Percentiles rank a stretch among this genome's conserved stretches.
Conservation (phyloP, 1,284 basidiomycete species). For the Hemileccinum hortonii region DNA sequence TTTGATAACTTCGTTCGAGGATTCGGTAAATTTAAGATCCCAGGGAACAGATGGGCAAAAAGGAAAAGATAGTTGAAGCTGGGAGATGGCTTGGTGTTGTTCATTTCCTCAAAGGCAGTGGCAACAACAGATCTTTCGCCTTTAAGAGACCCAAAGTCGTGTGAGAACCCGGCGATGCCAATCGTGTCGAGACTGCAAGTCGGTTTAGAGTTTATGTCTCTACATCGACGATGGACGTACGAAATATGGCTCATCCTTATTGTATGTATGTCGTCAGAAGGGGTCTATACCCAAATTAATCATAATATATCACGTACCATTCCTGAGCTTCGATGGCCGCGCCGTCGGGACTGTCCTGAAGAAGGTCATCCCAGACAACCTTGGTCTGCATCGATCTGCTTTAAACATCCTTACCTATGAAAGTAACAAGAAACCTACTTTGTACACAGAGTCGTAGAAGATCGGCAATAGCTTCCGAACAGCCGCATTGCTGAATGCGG, state of each 20-base stretch:
- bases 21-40: conserved; percentile 46
- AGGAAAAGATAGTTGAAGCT: conserved; percentile 39
- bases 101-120: conserved; percentile 47
- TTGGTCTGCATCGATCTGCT: conserved; percentile 40
- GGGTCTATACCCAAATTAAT: too few relatives aligned
- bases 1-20: conserved; percentile 34
- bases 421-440: conserved; percentile 12
- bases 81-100: conserved; percentile 25
- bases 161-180: conserved; percentile 59
- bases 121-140: conserved; percentile 46
- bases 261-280: conserved; percentile 38
- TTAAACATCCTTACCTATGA: not conserved
- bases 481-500: conserved; percentile 47
- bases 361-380: conserved; percentile 47
- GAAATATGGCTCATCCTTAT: conserved; percentile 29
- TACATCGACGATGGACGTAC: conserved; percentile 11
- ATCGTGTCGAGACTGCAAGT: conserved; percentile 50
- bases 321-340: conserved; percentile 51
- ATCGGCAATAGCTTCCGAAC: conserved; percentile 42
- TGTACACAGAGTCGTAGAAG: conserved; percentile 43
- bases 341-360: conserved; percentile 35
- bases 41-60: conserved; percentile 44
- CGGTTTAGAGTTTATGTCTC: not conserved
- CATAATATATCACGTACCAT: conserved; percentile 42
- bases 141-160: conserved; percentile 56